Evolutionary conservation across 805 yeast species (phyloP), one percentile per base, ranked within the genome.

Genomic region (Lachancea dasiensis): DNA sequence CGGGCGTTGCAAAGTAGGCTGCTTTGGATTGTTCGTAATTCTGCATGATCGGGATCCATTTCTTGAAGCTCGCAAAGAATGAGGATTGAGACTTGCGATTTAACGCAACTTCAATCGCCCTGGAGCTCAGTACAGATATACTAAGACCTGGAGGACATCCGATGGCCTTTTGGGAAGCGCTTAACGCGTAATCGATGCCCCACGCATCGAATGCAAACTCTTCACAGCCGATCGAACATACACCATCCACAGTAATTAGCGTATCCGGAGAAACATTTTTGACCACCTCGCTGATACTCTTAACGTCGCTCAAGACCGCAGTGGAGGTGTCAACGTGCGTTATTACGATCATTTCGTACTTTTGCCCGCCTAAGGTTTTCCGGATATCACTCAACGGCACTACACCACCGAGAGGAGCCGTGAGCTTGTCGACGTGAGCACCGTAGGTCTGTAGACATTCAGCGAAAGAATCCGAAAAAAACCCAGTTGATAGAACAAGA

Each of bases 241-340:
- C 97, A 32, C 95, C 95, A 61, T 90, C 98, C 27, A 90, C 95
- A 36, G 86, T 67, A 38, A 90, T 70, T 44, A 90, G 70, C 17
- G 96, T 76, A 21, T 83, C 82, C 38, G 97, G 97, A 3, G 86
- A 74, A 2, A 70, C 64, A 45, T 65, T 55, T 51, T 77, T 75
- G 43, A 84, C 81, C n/a, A 79, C 48, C 36, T 61, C 64, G 19
- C 94, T 63, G 40, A 87, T 70, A 13, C 68, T 65, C 54, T 75
- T 68, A 45, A 90, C 79, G 54, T 84, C 81, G 31, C 79, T 68
- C 27, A 87, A 74, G 28, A 90, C 95, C n/a, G 95, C 95, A 24
- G 97, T 86, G 2, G 96, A 86, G 31, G 97, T 92, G 62, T 92
- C 98, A 26, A 92, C 96, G 52, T 90, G 97, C 28, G 97, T 90